Conservation (phyloP, 2,329 filamentous ascomycete species). For the Aspergillus japonicus region DNA sequence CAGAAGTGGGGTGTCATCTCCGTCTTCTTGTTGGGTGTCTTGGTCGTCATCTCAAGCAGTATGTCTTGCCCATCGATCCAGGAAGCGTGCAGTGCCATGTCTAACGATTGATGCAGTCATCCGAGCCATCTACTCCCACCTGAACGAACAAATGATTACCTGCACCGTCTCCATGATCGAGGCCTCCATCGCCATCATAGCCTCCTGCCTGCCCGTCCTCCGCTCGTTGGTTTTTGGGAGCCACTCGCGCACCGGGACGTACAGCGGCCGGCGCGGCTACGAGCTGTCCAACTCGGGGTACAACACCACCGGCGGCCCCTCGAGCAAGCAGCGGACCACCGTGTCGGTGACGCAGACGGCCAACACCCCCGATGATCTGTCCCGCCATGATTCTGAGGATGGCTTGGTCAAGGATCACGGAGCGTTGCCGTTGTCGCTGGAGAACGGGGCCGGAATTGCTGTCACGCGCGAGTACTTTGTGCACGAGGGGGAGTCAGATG, state of each 20-base stretch:
- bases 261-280: conserved; percentile 19
- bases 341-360: conserved; percentile 13
- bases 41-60: conserved; percentile 23
- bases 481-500: conserved; percentile 5
- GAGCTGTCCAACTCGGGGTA: conserved; percentile 19
- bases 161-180: conserved; percentile 27
- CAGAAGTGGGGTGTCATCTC: conserved; percentile 21
- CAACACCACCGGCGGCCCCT: conserved; percentile 2
- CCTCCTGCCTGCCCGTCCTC: conserved; percentile 19
- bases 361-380: conserved; percentile 11
- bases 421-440: not conserved
- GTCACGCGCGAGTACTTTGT: conserved; percentile 21
- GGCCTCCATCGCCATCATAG: conserved; percentile 22
- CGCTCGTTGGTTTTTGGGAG: conserved; percentile 27
- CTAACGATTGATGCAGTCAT: conserved; percentile 17
- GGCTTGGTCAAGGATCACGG: conserved; percentile 16
- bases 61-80: not conserved
- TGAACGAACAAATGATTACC: conserved; percentile 24
- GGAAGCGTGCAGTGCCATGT: not conserved
- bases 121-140: conserved; percentile 21
- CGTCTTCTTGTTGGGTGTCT: conserved; percentile 19
- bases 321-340: conserved; percentile 12
- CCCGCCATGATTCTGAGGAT: conserved; percentile 21
- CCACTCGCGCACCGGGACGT: conserved; percentile 21
- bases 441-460: conserved; percentile 13